These are phyloP conservation scores for Liriodendron chinense DNA, from an alignment of 164 flowering plant species.

Conservation along the genomic window DNA sequence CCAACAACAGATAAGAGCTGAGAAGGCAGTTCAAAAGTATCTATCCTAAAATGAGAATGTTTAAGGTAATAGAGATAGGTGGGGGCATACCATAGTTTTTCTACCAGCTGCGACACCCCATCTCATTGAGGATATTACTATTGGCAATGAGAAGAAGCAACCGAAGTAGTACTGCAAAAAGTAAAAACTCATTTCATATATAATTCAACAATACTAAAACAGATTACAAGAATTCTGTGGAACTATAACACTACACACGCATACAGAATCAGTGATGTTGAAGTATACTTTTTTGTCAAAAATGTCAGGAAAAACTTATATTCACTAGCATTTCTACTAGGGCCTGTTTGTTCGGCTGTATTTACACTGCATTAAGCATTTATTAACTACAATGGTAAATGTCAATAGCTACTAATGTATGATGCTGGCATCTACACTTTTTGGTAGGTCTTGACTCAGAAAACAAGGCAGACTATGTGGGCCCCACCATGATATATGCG, in stretches of 20 bases:
- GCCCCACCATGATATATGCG: too few relatives aligned
- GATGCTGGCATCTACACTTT: too few relatives aligned
- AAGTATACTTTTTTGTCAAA: too few relatives aligned
- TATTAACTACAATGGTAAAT: too few relatives aligned
- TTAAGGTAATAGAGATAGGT: neutral
- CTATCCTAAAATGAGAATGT: neutral
- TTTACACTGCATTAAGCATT: too few relatives aligned
- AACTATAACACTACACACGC: neutral
- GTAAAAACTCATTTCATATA: neutral
- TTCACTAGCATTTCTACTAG: too few relatives aligned
- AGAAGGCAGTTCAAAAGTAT: neutral
- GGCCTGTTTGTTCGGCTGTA: too few relatives aligned
- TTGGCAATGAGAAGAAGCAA: constrained; percentile 89
- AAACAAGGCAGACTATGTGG: too few relatives aligned
- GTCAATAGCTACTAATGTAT: too few relatives aligned
- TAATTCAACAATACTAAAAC: neutral
- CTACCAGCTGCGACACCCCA: constrained; percentile 92
- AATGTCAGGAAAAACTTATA: too few relatives aligned
- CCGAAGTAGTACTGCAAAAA: constrained; percentile 81
- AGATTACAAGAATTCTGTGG: neutral
- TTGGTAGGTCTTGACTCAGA: too few relatives aligned
- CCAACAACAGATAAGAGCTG: neutral
- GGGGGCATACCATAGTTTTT: constrained; percentile 72
- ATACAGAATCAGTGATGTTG: too few relatives aligned
- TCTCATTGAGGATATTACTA: constrained; percentile 79